phyloP scores from a whole-genome alignment of 768 basidiomycete species.

The Lactarius hengduanensis region DNA sequence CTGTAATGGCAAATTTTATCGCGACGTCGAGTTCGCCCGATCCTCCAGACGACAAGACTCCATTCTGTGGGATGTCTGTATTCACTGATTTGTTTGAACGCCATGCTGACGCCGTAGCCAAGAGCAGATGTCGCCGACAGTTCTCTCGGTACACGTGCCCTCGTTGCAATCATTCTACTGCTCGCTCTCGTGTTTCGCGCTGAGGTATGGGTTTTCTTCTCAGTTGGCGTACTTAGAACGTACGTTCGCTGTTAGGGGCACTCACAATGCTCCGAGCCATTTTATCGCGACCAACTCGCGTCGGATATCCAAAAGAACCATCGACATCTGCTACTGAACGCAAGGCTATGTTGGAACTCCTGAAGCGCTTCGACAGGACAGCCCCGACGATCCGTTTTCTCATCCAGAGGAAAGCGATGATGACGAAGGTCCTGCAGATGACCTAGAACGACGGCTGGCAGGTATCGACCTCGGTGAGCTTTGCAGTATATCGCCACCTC shows the following conservation, averaged over 20 bases:
- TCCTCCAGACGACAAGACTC: conserved; percentile 6
- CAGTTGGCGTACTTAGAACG: neutral
- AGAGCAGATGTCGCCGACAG: conserved; percentile 65
- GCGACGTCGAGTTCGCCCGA: neutral
- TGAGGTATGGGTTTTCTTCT: conserved; percentile 6
- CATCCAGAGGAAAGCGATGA: conserved; percentile 41
- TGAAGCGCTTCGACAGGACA: conserved; percentile 71
- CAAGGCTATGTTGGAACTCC: conserved; percentile 62
- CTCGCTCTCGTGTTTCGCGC: conserved; percentile 74
- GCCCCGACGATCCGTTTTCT: conserved; percentile 39
- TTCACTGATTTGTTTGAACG: neutral
- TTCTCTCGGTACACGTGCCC: conserved; percentile 82
- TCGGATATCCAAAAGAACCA: conserved; percentile 55
- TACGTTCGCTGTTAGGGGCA: conserved; percentile 46
- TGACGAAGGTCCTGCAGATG: conserved; percentile 16
- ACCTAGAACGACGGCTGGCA: conserved; percentile 49
- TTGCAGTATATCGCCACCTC: neutral
- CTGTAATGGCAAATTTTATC: neutral
- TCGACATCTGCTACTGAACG: conserved; percentile 59
- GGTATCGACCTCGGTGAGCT: conserved; percentile 61
- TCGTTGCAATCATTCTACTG: conserved; percentile 81
- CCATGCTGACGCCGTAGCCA: neutral
- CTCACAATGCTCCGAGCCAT: conserved; percentile 73
- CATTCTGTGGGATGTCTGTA: conserved; percentile 22
- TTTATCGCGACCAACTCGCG: conserved; percentile 76